Base-by-base conservation (phyloP, 805 yeast species). In the Myxozyma sirexii region DNA sequence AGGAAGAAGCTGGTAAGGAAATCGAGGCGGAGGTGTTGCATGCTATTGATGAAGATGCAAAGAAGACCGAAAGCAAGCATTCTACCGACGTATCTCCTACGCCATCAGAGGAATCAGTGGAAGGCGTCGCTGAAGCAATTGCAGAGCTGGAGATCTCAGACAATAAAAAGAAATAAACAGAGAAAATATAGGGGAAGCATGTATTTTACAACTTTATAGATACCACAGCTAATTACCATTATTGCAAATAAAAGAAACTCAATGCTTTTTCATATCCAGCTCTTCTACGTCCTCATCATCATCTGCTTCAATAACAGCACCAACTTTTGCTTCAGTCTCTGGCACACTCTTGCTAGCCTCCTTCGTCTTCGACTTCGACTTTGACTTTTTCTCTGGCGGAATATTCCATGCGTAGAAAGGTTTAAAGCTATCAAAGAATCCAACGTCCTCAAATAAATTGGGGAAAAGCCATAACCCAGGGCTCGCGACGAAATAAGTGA, bases 401-500 rank as follows among this genome's bases (percentile, higher is more conserved):
- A 42, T 48, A 23, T 86, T 90, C 88, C 91, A 91, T 2, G 85
- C 94, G 71, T 88, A 94, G n/a, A 86, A 67, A 3, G 99, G 99
- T 66, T 80, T 80, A 78, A 94, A 94, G 78, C 96, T 88, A 60
- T 93, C 98, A 61, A 93, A 71, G 64, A 94, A 87, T 24, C 97
- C 97, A 68, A 96, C 92, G 71, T 94, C 99, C 63, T 86, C 99
- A 75, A 92, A 94, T 71, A 94, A 79, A 72, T 93, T 93, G 57
- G 99, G 99, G 80, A 90, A 93, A 48, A 94, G 72, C 99, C 99
- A 94, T 72, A 94, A 80, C n/a, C 96, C 96, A 44, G 84, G 84
- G 6, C 84, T 82, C 57, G 81, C 76, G 1, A 82, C 74, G 49
- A 86, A 76, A 65, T 82, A 80, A 0, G 91, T 82, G 53, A 87